phyloP scores from a whole-genome alignment of 2,329 filamentous ascomycete species.

The Penicillium sp. region DNA sequence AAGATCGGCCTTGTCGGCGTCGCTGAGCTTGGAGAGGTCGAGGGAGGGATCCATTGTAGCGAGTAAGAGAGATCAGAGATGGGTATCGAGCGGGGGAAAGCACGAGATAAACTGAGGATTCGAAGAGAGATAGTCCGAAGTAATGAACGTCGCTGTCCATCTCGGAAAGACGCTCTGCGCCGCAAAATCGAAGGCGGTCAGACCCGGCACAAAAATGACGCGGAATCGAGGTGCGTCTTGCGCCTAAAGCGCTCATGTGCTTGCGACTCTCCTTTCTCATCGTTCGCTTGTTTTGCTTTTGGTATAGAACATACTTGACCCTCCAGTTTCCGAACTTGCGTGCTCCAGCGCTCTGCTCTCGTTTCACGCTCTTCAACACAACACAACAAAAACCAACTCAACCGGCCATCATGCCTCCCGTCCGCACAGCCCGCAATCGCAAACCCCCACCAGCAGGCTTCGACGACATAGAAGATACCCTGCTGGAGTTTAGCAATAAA shows the following conservation, averaged over 20 bases:
- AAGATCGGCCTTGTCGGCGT: constrained; percentile 82
- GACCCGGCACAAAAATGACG: constrained; percentile 29
- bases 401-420: constrained; percentile 57
- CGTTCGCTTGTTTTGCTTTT: neutral
- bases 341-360: neutral
- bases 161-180: constrained; percentile 1
- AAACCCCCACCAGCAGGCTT: constrained; percentile 68
- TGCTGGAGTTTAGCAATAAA: constrained; percentile 67
- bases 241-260: neutral
- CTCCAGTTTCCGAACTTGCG: neutral
- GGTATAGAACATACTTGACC: neutral
- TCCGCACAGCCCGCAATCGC: constrained; percentile 60
- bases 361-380: neutral
- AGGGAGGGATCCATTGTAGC: constrained; percentile 44
- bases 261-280: too few relatives aligned
- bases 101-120: neutral
- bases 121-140: neutral
- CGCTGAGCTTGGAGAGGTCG: constrained; percentile 74
- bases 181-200: constrained; percentile 32
- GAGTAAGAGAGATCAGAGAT: neutral
- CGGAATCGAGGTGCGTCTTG: constrained; percentile 7
- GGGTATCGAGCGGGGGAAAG: neutral
- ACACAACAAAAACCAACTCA: too few relatives aligned
- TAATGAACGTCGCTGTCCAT: neutral
- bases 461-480: constrained; percentile 68